Conservation (phyloP, 2,329 filamentous ascomycete genomes). For the Chlorencoelia australis region DNA sequence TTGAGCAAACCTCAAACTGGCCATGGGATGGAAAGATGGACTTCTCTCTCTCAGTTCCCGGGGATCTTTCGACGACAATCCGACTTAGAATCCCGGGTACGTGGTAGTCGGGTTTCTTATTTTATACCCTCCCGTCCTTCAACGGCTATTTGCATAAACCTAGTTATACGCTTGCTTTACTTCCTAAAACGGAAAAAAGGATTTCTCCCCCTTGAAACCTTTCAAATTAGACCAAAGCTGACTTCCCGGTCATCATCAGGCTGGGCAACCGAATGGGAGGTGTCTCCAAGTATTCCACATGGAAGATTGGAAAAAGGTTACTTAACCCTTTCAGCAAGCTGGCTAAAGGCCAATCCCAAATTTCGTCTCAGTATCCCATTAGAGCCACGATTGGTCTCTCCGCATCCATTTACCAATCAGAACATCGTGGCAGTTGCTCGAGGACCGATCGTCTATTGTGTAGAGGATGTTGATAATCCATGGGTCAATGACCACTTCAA, state of each 20-base stretch:
- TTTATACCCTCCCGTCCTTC: too few species aligned
- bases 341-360: slow-evolving; percentile 29
- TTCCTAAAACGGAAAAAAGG: too few species aligned
- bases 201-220: too few species aligned
- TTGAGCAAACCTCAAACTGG: slow-evolving; percentile 44
- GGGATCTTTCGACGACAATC: slow-evolving; percentile 30
- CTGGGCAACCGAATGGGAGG: slow-evolving; percentile 35
- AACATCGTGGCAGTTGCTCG: slow-evolving; percentile 42
- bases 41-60: slow-evolving; percentile 32
- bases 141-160: too few species aligned
- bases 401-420: slow-evolving; percentile 47
- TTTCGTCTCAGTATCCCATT: slow-evolving; percentile 40
- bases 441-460: slow-evolving; percentile 50
- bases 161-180: too few species aligned
- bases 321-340: slow-evolving; percentile 34
- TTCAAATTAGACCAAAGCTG: too few species aligned
- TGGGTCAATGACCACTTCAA: slow-evolving; percentile 49
- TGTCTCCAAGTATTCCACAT: too few species aligned
- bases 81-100: slow-evolving; percentile 44
- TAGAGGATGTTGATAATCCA: slow-evolving; percentile 47
- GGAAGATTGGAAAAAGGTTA: slow-evolving; percentile 43
- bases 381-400: slow-evolving; percentile 37
- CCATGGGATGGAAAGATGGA: slow-evolving; percentile 44
- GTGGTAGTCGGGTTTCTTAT: too few species aligned
- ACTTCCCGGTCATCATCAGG: too few species aligned